A percentile compares a stretch with the other conserved stretches of the same genome.
phyloP scores from a whole-genome alignment of 768 basidiomycete species.

The Termitomyces sp. region DNA sequence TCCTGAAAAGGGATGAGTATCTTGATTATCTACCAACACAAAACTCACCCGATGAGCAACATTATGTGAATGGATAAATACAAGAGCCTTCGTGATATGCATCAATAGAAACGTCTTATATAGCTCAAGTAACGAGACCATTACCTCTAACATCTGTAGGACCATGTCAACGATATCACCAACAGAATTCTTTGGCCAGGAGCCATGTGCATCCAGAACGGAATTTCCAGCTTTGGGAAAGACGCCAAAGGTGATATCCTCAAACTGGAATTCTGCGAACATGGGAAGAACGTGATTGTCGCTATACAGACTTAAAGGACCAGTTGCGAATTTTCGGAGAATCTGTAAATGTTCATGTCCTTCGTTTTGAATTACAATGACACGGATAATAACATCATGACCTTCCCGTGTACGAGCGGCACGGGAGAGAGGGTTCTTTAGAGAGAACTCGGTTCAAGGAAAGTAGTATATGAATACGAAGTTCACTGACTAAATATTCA shows the following conservation, averaged over 20 bases:
- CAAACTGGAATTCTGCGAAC: constrained; percentile 20
- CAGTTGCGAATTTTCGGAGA: constrained; percentile 17
- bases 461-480: background rate
- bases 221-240: constrained; percentile 20
- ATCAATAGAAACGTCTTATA: too few species aligned
- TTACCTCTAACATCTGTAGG: constrained; percentile 17
- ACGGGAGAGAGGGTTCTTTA: constrained; percentile 4
- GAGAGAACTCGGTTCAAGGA: background rate
- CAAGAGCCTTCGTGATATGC: too few species aligned
- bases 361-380: constrained; percentile 16
- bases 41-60: too few species aligned
- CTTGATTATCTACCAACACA: too few species aligned
- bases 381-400: constrained; percentile 12
- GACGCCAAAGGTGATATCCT: constrained; percentile 24
- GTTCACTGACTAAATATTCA: background rate
- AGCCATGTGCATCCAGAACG: constrained; percentile 7
- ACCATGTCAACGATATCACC: constrained; percentile 28
- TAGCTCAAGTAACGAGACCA: background rate
- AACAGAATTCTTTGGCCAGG: constrained; percentile 25
- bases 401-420: constrained; percentile 15
- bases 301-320: constrained; percentile 7
- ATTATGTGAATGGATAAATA: too few species aligned
- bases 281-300: constrained; percentile 26
- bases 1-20: too few species aligned
- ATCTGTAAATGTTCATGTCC: constrained; percentile 21